phyloP scores from a whole-genome alignment of 177 flowering plant genomes.

The Vitis hybrid region DNA sequence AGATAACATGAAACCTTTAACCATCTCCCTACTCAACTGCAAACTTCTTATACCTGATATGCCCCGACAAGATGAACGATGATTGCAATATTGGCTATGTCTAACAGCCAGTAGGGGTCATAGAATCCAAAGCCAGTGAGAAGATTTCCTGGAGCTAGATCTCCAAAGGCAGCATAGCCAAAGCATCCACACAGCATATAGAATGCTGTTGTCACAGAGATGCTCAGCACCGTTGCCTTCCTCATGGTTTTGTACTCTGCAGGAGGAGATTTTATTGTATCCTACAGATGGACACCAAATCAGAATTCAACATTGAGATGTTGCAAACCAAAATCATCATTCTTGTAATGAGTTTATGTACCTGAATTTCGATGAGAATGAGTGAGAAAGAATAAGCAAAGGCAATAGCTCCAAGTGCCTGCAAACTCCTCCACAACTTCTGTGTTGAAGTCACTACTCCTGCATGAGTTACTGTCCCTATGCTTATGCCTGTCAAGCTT shows the following conservation, averaged over 20 bases:
- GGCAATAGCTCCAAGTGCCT: constrained; percentile 70
- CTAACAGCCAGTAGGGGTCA: constrained; percentile 62
- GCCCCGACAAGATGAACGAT: constrained; percentile 63
- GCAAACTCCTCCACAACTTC: constrained; percentile 64
- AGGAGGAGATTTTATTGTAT: constrained; percentile 60
- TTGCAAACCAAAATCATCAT: too few species aligned
- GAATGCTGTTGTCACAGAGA: constrained; percentile 49
- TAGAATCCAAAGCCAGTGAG: constrained; percentile 66
- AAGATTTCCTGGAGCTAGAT: constrained; percentile 57
- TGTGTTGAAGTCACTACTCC: constrained; percentile 43
- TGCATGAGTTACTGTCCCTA: constrained; percentile 35
- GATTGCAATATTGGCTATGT: constrained; percentile 63
- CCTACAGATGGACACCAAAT: constrained; percentile 26
- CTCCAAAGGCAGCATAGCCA: constrained; percentile 72
- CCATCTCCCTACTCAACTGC: not conserved
- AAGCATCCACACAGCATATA: constrained; percentile 63
- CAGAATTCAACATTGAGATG: too few species aligned
- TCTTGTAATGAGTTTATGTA: constrained; percentile 4
- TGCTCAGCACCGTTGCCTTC: constrained; percentile 48
- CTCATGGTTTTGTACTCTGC: constrained; percentile 64
- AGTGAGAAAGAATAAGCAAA: constrained; percentile 73
- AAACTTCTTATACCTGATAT: constrained; percentile 39
- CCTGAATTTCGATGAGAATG: constrained; percentile 81
- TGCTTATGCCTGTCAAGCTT: constrained; percentile 61
- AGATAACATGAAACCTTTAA: not conserved